A percentile compares a stretch with the other conserved stretches of the same genome.
phyloP scores from a whole-genome alignment of 2,329 filamentous ascomycete species.

The Iodosphaeria phyllophila region DNA sequence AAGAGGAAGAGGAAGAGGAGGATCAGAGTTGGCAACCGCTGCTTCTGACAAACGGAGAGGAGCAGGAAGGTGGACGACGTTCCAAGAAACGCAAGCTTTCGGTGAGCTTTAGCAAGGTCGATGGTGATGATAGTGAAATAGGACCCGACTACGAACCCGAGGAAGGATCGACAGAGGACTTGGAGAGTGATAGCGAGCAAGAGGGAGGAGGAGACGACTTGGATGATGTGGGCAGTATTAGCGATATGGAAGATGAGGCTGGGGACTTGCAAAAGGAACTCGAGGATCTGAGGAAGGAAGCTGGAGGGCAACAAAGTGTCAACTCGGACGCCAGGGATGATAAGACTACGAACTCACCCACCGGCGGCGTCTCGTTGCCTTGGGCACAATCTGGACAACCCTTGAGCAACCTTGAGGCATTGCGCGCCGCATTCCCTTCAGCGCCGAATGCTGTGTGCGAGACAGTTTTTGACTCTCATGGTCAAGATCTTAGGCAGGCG shows the following conservation, averaged over 20 bases:
- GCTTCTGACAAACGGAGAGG: slow-evolving; percentile 15
- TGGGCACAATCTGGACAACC: slow-evolving; percentile 6
- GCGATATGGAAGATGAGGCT: slow-evolving; percentile 23
- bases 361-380: slow-evolving; percentile 5
- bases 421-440: slow-evolving; percentile 24
- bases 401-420: slow-evolving; percentile 16
- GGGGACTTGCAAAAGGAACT: slow-evolving; percentile 22
- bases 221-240: not conserved
- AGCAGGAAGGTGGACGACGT: slow-evolving; percentile 5
- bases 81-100: slow-evolving; percentile 10
- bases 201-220: slow-evolving; percentile 1
- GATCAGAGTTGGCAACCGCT: slow-evolving; percentile 8
- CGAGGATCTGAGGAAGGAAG: slow-evolving; percentile 4
- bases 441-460: slow-evolving; percentile 17
- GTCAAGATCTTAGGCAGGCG: slow-evolving; percentile 16
- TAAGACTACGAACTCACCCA: no score
- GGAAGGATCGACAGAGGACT: not conserved
- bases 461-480: slow-evolving; percentile 14
- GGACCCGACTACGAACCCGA: slow-evolving; percentile 6
- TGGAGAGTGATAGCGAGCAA: slow-evolving; percentile 1
- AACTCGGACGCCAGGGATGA: no score
- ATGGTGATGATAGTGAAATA: slow-evolving; percentile 13
- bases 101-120: slow-evolving; percentile 15
- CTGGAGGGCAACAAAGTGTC: slow-evolving; percentile 9
- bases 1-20: slow-evolving; percentile 15